phyloP scores from a whole-genome alignment of 2,329 filamentous ascomycete species.

The Colletotrichum chlorophyti region DNA sequence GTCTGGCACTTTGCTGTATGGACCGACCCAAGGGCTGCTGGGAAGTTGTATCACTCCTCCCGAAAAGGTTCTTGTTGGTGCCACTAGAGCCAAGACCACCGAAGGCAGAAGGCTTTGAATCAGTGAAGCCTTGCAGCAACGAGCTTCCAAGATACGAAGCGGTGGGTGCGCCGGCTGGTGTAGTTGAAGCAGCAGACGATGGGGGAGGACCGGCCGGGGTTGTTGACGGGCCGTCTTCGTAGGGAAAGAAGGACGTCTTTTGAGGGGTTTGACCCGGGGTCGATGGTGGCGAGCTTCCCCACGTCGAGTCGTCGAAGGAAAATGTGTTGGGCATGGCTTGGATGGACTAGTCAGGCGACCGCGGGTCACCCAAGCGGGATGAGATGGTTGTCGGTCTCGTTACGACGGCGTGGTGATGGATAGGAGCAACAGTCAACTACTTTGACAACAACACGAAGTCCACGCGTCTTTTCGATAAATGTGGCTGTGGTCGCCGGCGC shows the following conservation, averaged over 20 bases:
- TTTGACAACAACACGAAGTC: neutral
- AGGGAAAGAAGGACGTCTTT: slow-evolving; percentile 39
- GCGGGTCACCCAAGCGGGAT: slow-evolving; percentile 25
- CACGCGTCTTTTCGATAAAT: neutral
- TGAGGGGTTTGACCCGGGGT: slow-evolving; percentile 46
- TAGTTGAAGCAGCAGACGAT: slow-evolving; percentile 61
- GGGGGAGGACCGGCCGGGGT: slow-evolving; percentile 60
- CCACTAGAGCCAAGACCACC: slow-evolving; percentile 39
- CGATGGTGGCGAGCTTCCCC: slow-evolving; percentile 51
- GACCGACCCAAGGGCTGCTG: slow-evolving; percentile 56
- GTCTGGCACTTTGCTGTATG: slow-evolving; percentile 42
- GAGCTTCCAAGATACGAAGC: slow-evolving; percentile 62
- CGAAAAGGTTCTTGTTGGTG: slow-evolving; percentile 46
- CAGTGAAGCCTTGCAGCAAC: slow-evolving; percentile 51
- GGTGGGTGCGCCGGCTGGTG: slow-evolving; percentile 62
- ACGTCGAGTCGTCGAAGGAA: slow-evolving; percentile 48
- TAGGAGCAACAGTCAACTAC: neutral
- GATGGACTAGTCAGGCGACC: slow-evolving; percentile 18
- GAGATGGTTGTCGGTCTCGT: slow-evolving; percentile 6
- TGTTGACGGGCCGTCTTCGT: slow-evolving; percentile 55
- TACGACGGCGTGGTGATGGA: neutral
- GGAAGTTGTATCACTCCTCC: slow-evolving; percentile 43
- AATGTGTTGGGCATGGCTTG: slow-evolving; percentile 48
- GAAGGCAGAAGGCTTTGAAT: slow-evolving; percentile 47
- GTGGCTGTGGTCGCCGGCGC: neutral